Conservation (phyloP, 352 stramenopile species). For the Phytophthora citricola region DNA sequence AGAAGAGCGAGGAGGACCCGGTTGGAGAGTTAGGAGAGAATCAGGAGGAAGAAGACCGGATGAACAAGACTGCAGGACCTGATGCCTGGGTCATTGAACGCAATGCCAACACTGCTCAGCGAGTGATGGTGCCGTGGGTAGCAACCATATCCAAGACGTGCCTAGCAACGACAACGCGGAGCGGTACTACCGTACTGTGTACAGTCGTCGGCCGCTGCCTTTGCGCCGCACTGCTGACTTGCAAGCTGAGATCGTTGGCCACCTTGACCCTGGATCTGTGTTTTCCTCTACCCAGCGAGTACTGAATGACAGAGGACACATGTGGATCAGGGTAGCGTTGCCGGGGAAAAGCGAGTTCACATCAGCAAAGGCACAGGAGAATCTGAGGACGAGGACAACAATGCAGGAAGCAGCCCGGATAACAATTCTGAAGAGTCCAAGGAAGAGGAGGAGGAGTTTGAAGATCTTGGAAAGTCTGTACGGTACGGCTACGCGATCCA, state of each 20-base stretch:
- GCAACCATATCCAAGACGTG: conserved; percentile 34
- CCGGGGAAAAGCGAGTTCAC: conserved; percentile 16
- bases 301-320: conserved; percentile 59
- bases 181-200: conserved; percentile 79
- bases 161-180: conserved; percentile 49
- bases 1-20: conserved; percentile 24
- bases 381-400: conserved; percentile 26
- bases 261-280: conserved; percentile 59
- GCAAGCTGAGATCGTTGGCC: conserved; percentile 60
- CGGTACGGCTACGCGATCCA: conserved; percentile 78
- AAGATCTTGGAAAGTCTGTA: conserved; percentile 23
- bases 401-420: conserved; percentile 14
- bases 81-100: conserved; percentile 82
- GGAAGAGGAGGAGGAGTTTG: conserved; percentile 41
- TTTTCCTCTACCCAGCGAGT: conserved; percentile 59
- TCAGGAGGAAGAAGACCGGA: conserved; percentile 17
- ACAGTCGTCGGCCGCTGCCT: conserved; percentile 59
- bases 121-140: conserved; percentile 66
- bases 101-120: conserved; percentile 73
- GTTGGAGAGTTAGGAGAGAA: conserved; percentile 23
- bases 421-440: conserved; percentile 51
- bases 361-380: conserved; percentile 7
- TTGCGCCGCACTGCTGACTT: conserved; percentile 54
- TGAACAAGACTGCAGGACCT: conserved; percentile 7
- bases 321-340: conserved; percentile 74